Evolutionary conservation across 2,329 filamentous ascomycete genomes (phyloP), one percentile per base, ranked within the genome.

Genomic region (Lasiodiplodia sp.): DNA sequence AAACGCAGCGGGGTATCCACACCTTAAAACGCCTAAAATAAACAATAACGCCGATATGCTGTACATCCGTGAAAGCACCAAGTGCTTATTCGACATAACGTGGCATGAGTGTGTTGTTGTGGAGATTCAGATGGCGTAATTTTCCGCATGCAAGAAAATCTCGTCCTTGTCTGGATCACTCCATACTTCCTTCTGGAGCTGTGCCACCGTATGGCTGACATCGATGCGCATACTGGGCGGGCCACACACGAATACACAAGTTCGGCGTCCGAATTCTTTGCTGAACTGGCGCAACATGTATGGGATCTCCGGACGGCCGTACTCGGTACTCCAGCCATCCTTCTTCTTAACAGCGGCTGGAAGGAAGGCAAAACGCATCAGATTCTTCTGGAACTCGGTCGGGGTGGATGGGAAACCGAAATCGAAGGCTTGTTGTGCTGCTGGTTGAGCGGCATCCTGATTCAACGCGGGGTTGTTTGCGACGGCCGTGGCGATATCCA

Each of bases 141-240:
- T 97, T 84, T 98, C 95, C 3, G 94, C 92, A 82, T 97, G 95
- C 78, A 97, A 80, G 78, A 94, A 97, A 67, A 98, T 92, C 86
- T 97, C 95, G 77, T 97, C 94, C 57, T 91, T 87, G 73, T 87
- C 86, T 40, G 90, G 87, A 73, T 93, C 90, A 6, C 87, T 89
- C 91, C 93, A 94, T 62, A 98, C 94, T 79, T 91, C 88, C 31
- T 87, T 88, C 84, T 98, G 95, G 74, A 97, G 82, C 69, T 87
- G 83, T 2, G 95, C 95, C 28, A 97, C 93, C 0, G 92, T 92
- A 72, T 89, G 92, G n/a, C 92, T 90, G 18, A 97, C 94, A 72
- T 94, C 93, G 14, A 94, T 89, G 71, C 95, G 85, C 94, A 97
- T 96, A 68, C 88, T 85, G 1, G 93, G 89, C 21, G 95, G 95